A percentile compares a stretch with the other conserved stretches of the same genome.
These are phyloP conservation scores for Coemansia sp. DNA, from an alignment of 192 early-diverging fungal species.

Conservation along the genomic window DNA sequence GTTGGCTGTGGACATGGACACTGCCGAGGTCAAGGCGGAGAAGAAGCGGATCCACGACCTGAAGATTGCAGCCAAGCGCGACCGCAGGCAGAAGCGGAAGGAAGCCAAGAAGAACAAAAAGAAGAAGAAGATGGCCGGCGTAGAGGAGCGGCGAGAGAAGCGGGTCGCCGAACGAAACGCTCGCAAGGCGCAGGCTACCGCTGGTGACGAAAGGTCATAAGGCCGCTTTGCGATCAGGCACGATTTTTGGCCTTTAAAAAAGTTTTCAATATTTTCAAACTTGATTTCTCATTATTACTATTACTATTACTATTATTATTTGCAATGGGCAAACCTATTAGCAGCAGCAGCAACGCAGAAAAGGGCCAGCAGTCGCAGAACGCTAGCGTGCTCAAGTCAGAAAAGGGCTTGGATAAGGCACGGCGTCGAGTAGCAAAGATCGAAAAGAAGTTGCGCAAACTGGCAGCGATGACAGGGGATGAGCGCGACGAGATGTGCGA, in stretches of 20 bases:
- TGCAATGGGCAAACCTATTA: background rate
- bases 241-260: background rate
- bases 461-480: conserved; percentile 2
- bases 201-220: background rate
- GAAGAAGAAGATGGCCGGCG: conserved; percentile 9
- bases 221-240: background rate
- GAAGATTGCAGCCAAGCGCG: background rate
- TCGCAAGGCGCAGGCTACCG: background rate
- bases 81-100: conserved; percentile 10
- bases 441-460: conserved; percentile 3
- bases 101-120: conserved; percentile 5
- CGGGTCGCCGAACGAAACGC: conserved; percentile 3
- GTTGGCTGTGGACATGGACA: background rate
- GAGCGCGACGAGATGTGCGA: conserved; percentile 1
- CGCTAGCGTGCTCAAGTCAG: conserved; percentile 2
- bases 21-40: conserved; percentile 4
- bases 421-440: background rate
- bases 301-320: background rate
- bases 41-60: conserved; percentile 3
- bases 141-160: background rate
- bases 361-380: too few relatives aligned
- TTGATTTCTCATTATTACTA: background rate
- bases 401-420: background rate
- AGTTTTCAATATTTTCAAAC: background rate
- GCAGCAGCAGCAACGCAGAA: background rate